These are phyloP conservation scores for Ogataea chonburiensis DNA, from an alignment of 805 yeast genomes.

Conservation along the genomic window DNA sequence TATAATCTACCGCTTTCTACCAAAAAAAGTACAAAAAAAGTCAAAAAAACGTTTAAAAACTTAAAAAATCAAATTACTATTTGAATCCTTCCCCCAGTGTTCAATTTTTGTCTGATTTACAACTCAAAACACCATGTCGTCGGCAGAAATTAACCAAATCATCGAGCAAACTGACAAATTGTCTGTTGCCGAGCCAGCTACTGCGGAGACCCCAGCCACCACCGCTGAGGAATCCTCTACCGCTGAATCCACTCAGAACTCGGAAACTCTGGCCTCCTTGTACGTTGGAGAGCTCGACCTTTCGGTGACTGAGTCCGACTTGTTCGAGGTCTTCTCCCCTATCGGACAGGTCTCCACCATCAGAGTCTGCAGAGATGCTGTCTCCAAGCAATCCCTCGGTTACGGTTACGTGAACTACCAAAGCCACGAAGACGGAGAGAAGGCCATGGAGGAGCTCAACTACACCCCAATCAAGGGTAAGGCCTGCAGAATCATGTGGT, in stretches of 20 bases:
- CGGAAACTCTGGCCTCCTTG: slow-evolving; percentile 74
- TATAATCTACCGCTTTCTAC: slow-evolving; percentile 16
- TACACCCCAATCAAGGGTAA: slow-evolving; percentile 91
- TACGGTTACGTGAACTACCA: slow-evolving; percentile 98
- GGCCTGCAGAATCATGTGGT: slow-evolving; percentile 99
- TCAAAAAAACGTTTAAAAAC: slow-evolving; percentile 19
- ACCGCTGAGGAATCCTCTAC: slow-evolving; percentile 35
- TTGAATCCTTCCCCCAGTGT: slow-evolving; percentile 13
- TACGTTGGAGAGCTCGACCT: slow-evolving; percentile 98
- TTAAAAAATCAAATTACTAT: slow-evolving; percentile 18
- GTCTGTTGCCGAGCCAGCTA: slow-evolving; percentile 33
- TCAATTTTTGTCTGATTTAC: slow-evolving; percentile 13
- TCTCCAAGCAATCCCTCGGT: slow-evolving; percentile 94
- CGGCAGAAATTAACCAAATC: slow-evolving; percentile 36
- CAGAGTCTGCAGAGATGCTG: slow-evolving; percentile 98
- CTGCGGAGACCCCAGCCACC: slow-evolving; percentile 32
- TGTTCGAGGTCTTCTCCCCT: slow-evolving; percentile 92
- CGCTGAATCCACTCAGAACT: slow-evolving; percentile 39
- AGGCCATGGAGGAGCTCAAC: slow-evolving; percentile 93
- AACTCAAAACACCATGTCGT: slow-evolving; percentile 27
- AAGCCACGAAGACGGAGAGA: slow-evolving; percentile 84
- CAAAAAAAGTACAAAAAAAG: slow-evolving; percentile 22
- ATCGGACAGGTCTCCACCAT: slow-evolving; percentile 94
- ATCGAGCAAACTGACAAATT: slow-evolving; percentile 36
- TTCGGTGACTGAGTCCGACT: slow-evolving; percentile 86